These are phyloP conservation scores for Candida loeiensis DNA, from an alignment of 805 yeast species.

Conservation along the genomic window DNA sequence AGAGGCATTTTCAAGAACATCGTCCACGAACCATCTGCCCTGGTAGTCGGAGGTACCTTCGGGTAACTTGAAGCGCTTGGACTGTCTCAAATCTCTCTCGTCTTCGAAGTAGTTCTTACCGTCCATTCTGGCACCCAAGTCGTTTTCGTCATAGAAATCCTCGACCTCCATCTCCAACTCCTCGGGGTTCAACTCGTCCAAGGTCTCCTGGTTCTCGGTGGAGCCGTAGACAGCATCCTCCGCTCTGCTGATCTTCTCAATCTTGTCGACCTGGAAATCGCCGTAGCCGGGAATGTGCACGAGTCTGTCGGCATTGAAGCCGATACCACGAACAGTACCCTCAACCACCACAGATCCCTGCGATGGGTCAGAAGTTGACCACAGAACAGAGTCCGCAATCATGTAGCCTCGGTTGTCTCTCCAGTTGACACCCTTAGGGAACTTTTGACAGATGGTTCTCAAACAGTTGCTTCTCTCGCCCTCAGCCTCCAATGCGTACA, in stretches of 20 bases:
- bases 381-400: conserved; percentile 62
- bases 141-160: conserved; percentile 22
- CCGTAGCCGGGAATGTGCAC: conserved; percentile 89
- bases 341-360: conserved; percentile 53
- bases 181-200: conserved; percentile 59
- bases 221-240: conserved; percentile 23
- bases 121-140: conserved; percentile 51
- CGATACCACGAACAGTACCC: conserved; percentile 85
- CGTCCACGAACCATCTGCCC: conserved; percentile 71
- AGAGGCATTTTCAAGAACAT: conserved; percentile 40
- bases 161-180: conserved; percentile 45
- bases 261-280: conserved; percentile 71
- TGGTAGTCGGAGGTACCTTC: conserved; percentile 76
- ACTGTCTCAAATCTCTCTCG: conserved; percentile 14
- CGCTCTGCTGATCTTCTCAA: conserved; percentile 48
- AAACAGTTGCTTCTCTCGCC: conserved; percentile 72
- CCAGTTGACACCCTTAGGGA: conserved; percentile 85
- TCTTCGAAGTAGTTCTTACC: conserved; percentile 49
- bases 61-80: conserved; percentile 47
- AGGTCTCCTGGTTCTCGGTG: conserved; percentile 48
- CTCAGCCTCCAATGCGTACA: conserved; percentile 63
- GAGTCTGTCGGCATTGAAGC: conserved; percentile 71
- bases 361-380: conserved; percentile 29
- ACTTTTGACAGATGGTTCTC: conserved; percentile 76
- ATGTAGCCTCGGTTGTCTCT: conserved; percentile 89